Conservation (phyloP, 106 monocot genomes). For the Triglochin maritima region DNA sequence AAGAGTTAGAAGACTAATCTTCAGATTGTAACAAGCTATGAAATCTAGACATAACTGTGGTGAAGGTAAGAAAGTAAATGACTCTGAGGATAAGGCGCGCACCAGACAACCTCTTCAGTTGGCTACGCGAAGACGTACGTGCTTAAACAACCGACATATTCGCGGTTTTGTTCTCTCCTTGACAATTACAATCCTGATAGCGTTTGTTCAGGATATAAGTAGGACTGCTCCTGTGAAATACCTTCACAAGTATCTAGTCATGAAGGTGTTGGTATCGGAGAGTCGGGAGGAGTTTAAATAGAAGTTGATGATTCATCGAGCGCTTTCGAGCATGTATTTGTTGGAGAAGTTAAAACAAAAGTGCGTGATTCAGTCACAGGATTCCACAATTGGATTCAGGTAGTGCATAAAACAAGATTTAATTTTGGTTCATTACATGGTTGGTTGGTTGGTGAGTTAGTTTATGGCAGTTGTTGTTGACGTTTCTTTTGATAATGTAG, state of each 20-base stretch:
- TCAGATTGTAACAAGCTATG: conserved; percentile 71
- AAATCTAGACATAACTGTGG: conserved; percentile 83
- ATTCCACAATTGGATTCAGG: conserved; percentile 99
- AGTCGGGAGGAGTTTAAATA: conserved; percentile 63
- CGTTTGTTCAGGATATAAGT: conserved; percentile 92
- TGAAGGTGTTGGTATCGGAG: conserved; percentile 35
- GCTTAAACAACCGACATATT: conserved; percentile 47
- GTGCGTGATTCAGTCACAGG: conserved; percentile 59
- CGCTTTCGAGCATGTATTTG: conserved; percentile 99
- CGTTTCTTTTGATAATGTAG: conserved; percentile 21
- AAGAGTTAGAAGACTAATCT: conserved; percentile 62
- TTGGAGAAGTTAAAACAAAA: conserved; percentile 74
- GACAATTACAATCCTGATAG: conserved; percentile 83
- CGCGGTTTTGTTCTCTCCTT: conserved; percentile 74
- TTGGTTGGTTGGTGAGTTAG: not conserved
- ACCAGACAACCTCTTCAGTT: conserved; percentile 48
- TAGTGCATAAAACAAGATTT: not conserved
- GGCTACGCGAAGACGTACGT: conserved; percentile 53
- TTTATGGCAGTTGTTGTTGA: no score
- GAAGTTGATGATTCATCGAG: conserved; percentile 54
- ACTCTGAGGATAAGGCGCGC: conserved; percentile 77
- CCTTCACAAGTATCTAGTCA: conserved; percentile 60
- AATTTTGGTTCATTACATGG: not conserved
- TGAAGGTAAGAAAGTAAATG: conserved; percentile 73
- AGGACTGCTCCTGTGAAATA: conserved; percentile 78